Evolutionary conservation across 2,329 filamentous ascomycete genomes (phyloP).

Genomic region (Colletotrichum tanaceti): DNA sequence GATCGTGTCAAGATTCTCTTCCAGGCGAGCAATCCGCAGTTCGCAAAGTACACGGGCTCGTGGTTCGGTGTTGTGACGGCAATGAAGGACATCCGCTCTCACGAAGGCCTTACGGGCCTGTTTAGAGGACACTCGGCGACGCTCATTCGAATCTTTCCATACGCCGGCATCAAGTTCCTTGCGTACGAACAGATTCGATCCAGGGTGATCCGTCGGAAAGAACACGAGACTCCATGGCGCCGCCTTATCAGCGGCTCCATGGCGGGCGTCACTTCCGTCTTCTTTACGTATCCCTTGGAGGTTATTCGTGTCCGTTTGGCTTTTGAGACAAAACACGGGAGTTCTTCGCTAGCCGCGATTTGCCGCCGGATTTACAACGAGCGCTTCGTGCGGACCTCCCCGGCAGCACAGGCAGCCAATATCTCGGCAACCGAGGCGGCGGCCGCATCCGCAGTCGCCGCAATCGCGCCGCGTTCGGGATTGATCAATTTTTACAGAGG

Average conservation of each 20-base stretch:
- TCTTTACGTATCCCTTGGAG: slow-evolving; percentile 96
- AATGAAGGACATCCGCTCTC: slow-evolving; percentile 82
- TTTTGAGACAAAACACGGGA: slow-evolving; percentile 87
- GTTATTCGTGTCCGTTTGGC: slow-evolving; percentile 92
- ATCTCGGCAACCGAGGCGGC: slow-evolving; percentile 57
- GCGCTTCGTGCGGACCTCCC: slow-evolving; percentile 57
- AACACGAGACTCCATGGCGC: slow-evolving; percentile 83
- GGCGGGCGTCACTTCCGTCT: slow-evolving; percentile 89
- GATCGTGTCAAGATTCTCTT: slow-evolving; percentile 99
- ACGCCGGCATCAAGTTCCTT: slow-evolving; percentile 97
- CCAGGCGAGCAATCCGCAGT: slow-evolving; percentile 93
- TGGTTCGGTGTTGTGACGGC: slow-evolving; percentile 87
- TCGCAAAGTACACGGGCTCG: slow-evolving; percentile 89
- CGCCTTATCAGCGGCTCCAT: slow-evolving; percentile 79
- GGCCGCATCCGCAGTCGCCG: slow-evolving; percentile 54
- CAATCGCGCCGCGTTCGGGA: slow-evolving; percentile 71
- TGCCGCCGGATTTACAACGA: slow-evolving; percentile 90
- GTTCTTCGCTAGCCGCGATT: slow-evolving; percentile 78
- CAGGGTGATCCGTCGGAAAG: slow-evolving; percentile 74
- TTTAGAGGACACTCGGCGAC: slow-evolving; percentile 97
- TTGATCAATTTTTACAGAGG: slow-evolving; percentile 94
- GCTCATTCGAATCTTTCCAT: slow-evolving; percentile 93
- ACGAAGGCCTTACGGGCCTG: slow-evolving; percentile 80
- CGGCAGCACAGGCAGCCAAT: slow-evolving; percentile 49
- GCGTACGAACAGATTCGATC: slow-evolving; percentile 96